Conservation (phyloP, 352 stramenopile genomes). For the Phytophthora aleatoria region DNA sequence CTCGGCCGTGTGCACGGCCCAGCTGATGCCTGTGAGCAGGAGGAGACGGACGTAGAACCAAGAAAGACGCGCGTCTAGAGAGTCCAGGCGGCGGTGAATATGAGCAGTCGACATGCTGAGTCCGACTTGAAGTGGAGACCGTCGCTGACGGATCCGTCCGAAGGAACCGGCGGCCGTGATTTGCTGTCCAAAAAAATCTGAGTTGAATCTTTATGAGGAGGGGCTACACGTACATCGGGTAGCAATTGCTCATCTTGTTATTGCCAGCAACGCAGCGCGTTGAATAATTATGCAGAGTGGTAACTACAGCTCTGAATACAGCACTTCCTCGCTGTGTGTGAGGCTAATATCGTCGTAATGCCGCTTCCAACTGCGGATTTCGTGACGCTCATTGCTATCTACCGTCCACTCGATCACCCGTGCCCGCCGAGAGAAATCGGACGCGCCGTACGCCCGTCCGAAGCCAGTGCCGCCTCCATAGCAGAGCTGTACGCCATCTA, state of each 20-base stretch:
- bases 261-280: background rate
- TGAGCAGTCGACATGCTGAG: background rate
- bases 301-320: conserved; percentile 39
- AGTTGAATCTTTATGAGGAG: background rate
- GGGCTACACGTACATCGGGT: too few relatives aligned
- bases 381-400: conserved; percentile 38
- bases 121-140: background rate
- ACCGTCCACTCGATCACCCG: conserved; percentile 63
- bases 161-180: background rate
- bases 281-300: conserved; percentile 26
- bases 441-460: conserved; percentile 36
- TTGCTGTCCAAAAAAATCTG: background rate
- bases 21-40: conserved; percentile 36
- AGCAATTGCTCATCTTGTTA: background rate
- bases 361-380: conserved; percentile 53
- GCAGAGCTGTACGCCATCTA: conserved; percentile 54
- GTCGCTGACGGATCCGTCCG: background rate
- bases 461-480: conserved; percentile 62
- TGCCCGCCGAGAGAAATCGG: conserved; percentile 45
- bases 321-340: conserved; percentile 26
- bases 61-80: conserved; percentile 27
- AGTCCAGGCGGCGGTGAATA: conserved; percentile 21
- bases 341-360: conserved; percentile 36
- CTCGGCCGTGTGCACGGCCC: conserved; percentile 42
- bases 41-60: conserved; percentile 42